phyloP scores from a whole-genome alignment of 2,329 filamentous ascomycete genomes.

The Hirsutella thompsonii region DNA sequence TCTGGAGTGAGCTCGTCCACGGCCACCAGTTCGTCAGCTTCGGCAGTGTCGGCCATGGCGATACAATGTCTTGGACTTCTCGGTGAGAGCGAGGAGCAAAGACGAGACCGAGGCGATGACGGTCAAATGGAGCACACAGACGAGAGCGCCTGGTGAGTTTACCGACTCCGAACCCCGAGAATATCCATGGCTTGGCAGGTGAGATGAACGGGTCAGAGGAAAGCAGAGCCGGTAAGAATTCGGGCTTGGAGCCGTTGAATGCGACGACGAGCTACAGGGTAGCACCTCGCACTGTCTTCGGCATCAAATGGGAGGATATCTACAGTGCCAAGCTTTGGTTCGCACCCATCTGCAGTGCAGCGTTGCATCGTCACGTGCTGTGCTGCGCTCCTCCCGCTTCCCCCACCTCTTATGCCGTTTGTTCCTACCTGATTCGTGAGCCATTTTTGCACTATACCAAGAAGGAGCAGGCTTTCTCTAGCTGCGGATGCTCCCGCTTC shows the following conservation, averaged over 20 bases:
- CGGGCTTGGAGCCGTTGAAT: neutral
- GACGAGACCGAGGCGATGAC: no score
- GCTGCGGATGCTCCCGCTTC: neutral
- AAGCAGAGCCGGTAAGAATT: no score
- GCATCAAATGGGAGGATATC: neutral
- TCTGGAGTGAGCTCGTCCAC: conserved; percentile 49
- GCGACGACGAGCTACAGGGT: no score
- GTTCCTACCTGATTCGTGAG: neutral
- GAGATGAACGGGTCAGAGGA: neutral
- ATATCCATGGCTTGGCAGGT: conserved; percentile 8
- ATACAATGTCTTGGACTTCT: no score
- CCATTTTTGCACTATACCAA: neutral
- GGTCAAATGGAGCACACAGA: neutral
- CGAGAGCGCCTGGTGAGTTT: conserved; percentile 4
- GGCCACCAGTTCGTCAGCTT: conserved; percentile 29
- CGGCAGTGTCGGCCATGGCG: conserved; percentile 31
- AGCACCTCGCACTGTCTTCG: neutral
- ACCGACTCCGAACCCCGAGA: conserved; percentile 24
- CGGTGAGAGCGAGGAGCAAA: no score
- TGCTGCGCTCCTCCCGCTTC: neutral
- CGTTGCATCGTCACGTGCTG: neutral
- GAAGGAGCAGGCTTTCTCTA: no score
- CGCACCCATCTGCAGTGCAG: neutral
- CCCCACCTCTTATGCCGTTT: neutral
- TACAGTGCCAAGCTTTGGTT: neutral